Evolutionary conservation across 257 asterid species (phyloP), one percentile per base, ranked within the genome.

Genomic region (Schizonepeta tenuifolia): DNA sequence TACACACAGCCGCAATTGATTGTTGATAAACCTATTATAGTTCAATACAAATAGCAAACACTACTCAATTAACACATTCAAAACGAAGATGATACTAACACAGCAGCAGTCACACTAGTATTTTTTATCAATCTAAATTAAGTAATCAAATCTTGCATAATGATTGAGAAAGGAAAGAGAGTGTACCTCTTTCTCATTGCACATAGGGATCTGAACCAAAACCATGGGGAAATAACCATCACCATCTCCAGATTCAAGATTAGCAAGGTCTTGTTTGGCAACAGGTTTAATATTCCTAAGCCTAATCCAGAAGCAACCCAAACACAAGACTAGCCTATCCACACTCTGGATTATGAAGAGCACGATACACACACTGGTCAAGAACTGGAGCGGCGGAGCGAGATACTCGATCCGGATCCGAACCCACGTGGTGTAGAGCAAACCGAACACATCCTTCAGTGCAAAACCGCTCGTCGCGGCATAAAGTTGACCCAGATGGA

Each of bases 191-290:
- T 89, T 93, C 64, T 93, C 98, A 15, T 93, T 93, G 79, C 98
- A 93, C 98, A 93, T 93, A 69, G 98, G 98, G 87, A 93, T 93
- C 88, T 93, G 97, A 74, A 93, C 97, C 75, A 93, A 75, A 47
- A 93, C 97, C 98, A 91, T 91, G 6, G 98, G 98, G 74, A 88
- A 89, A 78, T 89, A 93, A 15, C 88, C 95, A 69, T 62, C 85
- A 59, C 82, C 88, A 62, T 82, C 87, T 22, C 95, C 92, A 26
- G 90, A 80, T 81, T 93, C 97, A 56, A 84, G 96, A 91, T 93
- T 96, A 73, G 17, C 51, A 31, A 61, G 66, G 67, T 20, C 81
- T 15, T 71, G 80, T 78, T 88, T 91, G 74, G 92, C 79, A 65
- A 86, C 69, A 1, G 96, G 98, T 71, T 82, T 91, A 70, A 93